Evolutionary conservation across 139 green algal species (phyloP), one percentile per base, ranked within the genome.

Genomic region (Marvania coccoides): DNA sequence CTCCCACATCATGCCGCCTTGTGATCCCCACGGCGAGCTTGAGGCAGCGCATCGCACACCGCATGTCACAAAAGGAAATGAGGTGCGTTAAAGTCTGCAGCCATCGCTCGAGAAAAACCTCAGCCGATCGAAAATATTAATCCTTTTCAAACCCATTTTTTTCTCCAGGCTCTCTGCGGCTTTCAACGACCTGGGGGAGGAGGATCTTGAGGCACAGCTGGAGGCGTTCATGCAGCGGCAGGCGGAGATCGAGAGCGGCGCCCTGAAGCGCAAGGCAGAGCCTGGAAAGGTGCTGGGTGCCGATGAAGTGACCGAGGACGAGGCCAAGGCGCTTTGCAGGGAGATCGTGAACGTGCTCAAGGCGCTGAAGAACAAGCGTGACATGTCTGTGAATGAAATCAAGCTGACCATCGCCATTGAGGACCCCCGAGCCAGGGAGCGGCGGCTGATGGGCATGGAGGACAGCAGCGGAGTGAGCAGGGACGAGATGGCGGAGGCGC

Each of bases 181-280:
- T n/a, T n/a, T n/a, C n/a, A n/a, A n/a, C n/a, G n/a, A n/a, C n/a
- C n/a, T n/a, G 28, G 33, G 35, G 12, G 57, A 89, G 35, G 76
- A 87, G 29, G 88, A 90, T n/a, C 64, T 96, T 4, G 86, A 95
- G 53, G 75, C 69, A 4, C 47, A 86, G 63, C 78, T 94, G 46
- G 88, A 94, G 70, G 55, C 67, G 6, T 96, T 96, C 65, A 92
- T 96, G 82, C 80, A 79, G 67, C 63, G 73, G 51, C 89, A 95
- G 74, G 85, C 88, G 47, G 88, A 91, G 63, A 73, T 87, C 46
- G 89, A 96, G 71, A 87, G 80, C 59, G 85, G 88, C 26, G 9
- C 19, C 19, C 14, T 24, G 13, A 54, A 48, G 15, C 61, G 45
- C 26, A 67, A 58, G 14, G 61, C 36, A 4, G 66, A 74, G 29